A percentile compares a stretch with the other conserved stretches of the same genome.
phyloP scores from a whole-genome alignment of 2,329 filamentous ascomycete genomes.

The Venturia aucupariae region DNA sequence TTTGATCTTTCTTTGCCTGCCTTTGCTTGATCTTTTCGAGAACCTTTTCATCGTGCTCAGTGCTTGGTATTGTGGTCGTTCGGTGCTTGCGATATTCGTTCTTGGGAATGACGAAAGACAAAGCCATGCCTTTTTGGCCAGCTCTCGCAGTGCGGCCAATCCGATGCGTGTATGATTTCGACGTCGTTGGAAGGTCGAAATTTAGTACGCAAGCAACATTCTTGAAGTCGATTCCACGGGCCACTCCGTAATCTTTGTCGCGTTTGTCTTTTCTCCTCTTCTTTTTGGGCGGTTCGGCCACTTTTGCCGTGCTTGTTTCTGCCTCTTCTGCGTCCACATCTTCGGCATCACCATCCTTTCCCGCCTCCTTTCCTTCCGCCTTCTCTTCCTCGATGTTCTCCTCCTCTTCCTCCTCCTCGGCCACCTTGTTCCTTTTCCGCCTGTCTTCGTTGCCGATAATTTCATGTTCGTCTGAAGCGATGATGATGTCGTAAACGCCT shows the following conservation, averaged over 20 bases:
- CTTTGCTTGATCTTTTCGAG: constrained; percentile 70
- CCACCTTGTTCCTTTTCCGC: constrained; percentile 21
- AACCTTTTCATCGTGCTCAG: constrained; percentile 77
- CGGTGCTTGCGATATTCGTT: constrained; percentile 82
- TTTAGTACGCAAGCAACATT: constrained; percentile 93
- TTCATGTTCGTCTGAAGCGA: constrained; percentile 87
- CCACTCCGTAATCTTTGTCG: constrained; percentile 90
- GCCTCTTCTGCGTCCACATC: constrained; percentile 29
- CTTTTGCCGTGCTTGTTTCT: constrained; percentile 24
- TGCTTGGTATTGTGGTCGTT: constrained; percentile 65
- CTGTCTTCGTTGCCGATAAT: constrained; percentile 52
- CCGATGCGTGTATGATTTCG: constrained; percentile 92
- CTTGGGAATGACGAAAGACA: constrained; percentile 87
- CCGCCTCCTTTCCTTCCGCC: constrained; percentile 27
- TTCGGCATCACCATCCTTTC: constrained; percentile 21
- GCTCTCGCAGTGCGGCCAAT: constrained; percentile 90
- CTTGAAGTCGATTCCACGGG: constrained; percentile 91
- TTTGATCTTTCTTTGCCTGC: constrained; percentile 68
- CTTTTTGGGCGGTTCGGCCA: constrained; percentile 36
- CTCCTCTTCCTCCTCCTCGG: constrained; percentile 20
- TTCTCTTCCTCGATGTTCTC: constrained; percentile 19
- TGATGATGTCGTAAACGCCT: constrained; percentile 94
- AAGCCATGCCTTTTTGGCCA: constrained; percentile 82
- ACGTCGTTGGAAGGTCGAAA: constrained; percentile 83
- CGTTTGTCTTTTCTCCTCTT: constrained; percentile 47